These are phyloP conservation scores for Chlorella variabilis DNA, from an alignment of 163 green algal species.

Conservation along the genomic window DNA sequence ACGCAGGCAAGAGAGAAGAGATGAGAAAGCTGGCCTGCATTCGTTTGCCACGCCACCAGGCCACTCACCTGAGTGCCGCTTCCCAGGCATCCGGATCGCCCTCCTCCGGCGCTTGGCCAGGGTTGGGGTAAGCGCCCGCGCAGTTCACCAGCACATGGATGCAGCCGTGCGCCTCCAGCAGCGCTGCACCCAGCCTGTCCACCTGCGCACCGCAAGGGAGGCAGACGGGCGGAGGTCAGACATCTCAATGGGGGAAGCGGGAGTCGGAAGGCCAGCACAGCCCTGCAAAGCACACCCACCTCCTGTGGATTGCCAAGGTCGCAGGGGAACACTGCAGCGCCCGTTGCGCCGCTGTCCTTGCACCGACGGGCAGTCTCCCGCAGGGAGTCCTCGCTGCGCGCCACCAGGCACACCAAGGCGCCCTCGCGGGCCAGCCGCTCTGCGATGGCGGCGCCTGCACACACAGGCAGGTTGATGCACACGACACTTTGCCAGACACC, in stretches of 20 bases:
- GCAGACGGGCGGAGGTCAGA: neutral
- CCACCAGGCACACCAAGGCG: conserved; percentile 9
- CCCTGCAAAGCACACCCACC: too few relatives aligned
- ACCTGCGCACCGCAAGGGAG: neutral
- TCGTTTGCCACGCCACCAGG: neutral
- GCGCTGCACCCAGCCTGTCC: conserved; percentile 1
- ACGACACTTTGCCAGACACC: too few relatives aligned
- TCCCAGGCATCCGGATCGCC: conserved; percentile 30
- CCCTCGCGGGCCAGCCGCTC: neutral
- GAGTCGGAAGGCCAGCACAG: too few relatives aligned
- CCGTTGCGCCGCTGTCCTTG: neutral
- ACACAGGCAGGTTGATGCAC: too few relatives aligned
- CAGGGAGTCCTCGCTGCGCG: neutral
- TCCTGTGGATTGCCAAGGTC: conserved; percentile 7
- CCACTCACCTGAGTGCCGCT: neutral
- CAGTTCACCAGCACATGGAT: conserved; percentile 16
- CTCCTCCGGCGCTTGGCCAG: neutral
- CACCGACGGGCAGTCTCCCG: neutral
- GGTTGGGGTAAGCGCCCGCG: conserved; percentile 3
- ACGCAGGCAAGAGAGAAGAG: neutral
- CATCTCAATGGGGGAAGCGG: too few relatives aligned
- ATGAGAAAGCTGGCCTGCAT: neutral
- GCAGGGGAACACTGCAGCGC: neutral
- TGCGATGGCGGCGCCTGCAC: conserved; percentile 19
- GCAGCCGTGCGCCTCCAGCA: conserved; percentile 1